Evolutionary conservation across 331 rosid species (phyloP), one percentile per base, ranked within the genome.

Genomic region (Cydonia oblonga): DNA sequence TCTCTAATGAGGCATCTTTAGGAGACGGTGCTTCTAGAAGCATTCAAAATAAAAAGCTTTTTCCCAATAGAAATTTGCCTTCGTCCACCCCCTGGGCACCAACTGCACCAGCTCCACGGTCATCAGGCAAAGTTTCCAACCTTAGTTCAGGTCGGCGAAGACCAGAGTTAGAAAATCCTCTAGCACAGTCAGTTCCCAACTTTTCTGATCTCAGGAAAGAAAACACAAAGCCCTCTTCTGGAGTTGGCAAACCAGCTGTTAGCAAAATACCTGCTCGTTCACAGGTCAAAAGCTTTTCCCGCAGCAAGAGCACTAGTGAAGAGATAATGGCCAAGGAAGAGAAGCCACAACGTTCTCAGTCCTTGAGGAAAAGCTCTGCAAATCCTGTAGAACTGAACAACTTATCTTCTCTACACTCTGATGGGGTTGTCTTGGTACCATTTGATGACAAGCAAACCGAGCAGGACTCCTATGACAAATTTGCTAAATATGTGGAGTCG

Each of bases 171-270:
- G 97, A 90, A 66, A 90, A 77, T 68, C 96, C 90, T 79, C 86
- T 92, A 75, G 89, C 90, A 32, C 96, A 88, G 77, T 96, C 97
- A 64, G 97, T 96, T 63, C 99, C 97, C 40, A 96, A 96, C 80
- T 96, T 91, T 77, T 84, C 96, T 65, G 97, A 96, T 81, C 83
- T 96, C 68, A 88, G 97, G 79, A 96, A 96, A 86, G 99, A 96
- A 83, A 96, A 92, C 75, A 90, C 97, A 11, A 96, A 86, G 80
- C 97, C 97, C 70, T 75, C 80, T 69, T 86, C 89, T 69, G 96
- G 89, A 82, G 86, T 75, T 46, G 74, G 93, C 76, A 92, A 92
- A 86, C 66, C 91, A 64, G 76, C 81, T 3, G 86, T 75, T 46
- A 77, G 92, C 78, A 95, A 91, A 88, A 69, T 91, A 53, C 54